Percentiles rank a stretch among this genome's conserved stretches.
Conservation (phyloP, 768 basidiomycete species). For the Pulveroboletus sp. region DNA sequence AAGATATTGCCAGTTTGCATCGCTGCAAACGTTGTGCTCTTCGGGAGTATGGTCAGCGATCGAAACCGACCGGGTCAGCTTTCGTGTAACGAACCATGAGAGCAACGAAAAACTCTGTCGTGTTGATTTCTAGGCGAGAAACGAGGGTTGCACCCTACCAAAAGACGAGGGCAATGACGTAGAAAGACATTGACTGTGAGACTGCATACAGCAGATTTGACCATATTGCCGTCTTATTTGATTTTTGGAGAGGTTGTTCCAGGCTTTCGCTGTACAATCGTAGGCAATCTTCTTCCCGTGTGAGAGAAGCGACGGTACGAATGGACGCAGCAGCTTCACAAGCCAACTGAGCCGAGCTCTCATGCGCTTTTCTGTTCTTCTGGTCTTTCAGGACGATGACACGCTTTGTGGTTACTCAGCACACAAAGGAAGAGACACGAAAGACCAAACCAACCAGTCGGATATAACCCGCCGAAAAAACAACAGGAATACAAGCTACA, state of each 20-base stretch:
- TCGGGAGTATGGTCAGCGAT: background rate
- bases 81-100: conserved; percentile 62
- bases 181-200: conserved; percentile 74
- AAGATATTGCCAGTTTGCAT: conserved; percentile 88
- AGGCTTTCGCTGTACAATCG: conserved; percentile 65
- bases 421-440: background rate
- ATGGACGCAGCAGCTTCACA: conserved; percentile 91
- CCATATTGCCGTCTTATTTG: conserved; percentile 61
- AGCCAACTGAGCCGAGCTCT: conserved; percentile 78
- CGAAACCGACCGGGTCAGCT: background rate
- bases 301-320: conserved; percentile 85
- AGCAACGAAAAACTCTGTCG: conserved; percentile 73
- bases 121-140: conserved; percentile 47
- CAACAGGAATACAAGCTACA: conserved; percentile 59
- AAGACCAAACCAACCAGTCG: conserved; percentile 54
- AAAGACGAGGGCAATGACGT: conserved; percentile 79
- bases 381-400: conserved; percentile 89
- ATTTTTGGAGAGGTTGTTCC: conserved; percentile 62
- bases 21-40: conserved; percentile 76
- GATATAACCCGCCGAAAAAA: conserved; percentile 77
- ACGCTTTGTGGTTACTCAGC: conserved; percentile 37
- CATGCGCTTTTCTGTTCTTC: conserved; percentile 75
- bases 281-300: conserved; percentile 78
- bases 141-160: conserved; percentile 71
- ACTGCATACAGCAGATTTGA: conserved; percentile 65